A percentile compares a stretch with the other conserved stretches of the same genome.
Evolutionary conservation across 306 rosid species (phyloP).

Genomic region (Vigna radiata): DNA sequence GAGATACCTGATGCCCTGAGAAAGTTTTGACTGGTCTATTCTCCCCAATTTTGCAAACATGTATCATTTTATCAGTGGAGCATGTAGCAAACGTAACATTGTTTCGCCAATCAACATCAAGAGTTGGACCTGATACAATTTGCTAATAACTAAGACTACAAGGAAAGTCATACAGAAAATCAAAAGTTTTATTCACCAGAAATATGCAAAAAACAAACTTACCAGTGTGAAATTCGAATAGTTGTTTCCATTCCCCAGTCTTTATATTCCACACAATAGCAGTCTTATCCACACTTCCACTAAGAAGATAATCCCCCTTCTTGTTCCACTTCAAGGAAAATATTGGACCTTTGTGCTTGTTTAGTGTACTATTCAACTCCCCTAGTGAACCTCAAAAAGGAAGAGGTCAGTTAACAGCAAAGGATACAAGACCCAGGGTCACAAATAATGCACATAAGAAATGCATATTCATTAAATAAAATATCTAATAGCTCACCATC

Average conservation of each 20-base stretch:
- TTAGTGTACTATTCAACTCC: constrained; percentile 59
- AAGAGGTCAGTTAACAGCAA: constrained; percentile 17
- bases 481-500: constrained; percentile 59
- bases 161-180: not conserved
- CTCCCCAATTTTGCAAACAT: constrained; percentile 75
- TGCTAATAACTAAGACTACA: constrained; percentile 20
- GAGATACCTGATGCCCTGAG: constrained; percentile 68
- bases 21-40: constrained; percentile 66
- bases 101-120: constrained; percentile 76
- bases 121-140: constrained; percentile 65
- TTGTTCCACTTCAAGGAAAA: constrained; percentile 74
- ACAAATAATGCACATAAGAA: constrained; percentile 12
- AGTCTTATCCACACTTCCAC: constrained; percentile 69
- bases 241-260: constrained; percentile 73
- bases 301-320: constrained; percentile 80
- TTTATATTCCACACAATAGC: constrained; percentile 74
- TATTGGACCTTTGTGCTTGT: constrained; percentile 71
- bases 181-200: constrained; percentile 1
- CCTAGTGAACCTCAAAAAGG: constrained; percentile 50
- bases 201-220: constrained; percentile 22
- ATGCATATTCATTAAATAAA: not conserved
- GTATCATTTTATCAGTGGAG: constrained; percentile 68
- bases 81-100: constrained; percentile 69
- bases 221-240: constrained; percentile 75
- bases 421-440: constrained; percentile 11